Evolutionary conservation across 805 yeast genomes (phyloP).

Genomic region (Henningerozyma blattae): DNA sequence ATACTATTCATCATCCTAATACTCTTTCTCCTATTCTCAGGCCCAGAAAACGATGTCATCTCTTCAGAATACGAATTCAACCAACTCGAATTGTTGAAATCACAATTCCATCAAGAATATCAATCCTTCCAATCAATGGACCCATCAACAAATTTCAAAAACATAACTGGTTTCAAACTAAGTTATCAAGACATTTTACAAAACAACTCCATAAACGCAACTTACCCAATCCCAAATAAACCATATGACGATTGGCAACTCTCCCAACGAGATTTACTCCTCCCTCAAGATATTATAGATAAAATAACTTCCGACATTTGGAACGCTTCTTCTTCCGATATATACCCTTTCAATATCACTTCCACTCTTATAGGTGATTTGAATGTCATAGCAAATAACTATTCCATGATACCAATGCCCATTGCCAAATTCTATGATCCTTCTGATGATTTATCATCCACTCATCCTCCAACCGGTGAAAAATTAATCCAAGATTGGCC

Average conservation of each 20-base stretch:
- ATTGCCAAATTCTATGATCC: conserved; percentile 22
- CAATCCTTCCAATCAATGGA: conserved; percentile 29
- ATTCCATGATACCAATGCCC: conserved; percentile 22
- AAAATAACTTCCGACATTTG: conserved; percentile 39
- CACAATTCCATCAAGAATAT: conserved; percentile 25
- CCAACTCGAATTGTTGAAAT: conserved; percentile 28
- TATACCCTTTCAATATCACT: conserved; percentile 35
- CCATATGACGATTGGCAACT: conserved; percentile 35
- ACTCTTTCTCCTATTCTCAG: conserved; percentile 21
- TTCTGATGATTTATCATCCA: conserved; percentile 18
- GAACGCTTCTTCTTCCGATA: conserved; percentile 27
- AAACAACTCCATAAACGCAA: conserved; percentile 32
- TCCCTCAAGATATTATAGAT: conserved; percentile 46
- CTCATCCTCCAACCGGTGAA: conserved; percentile 13
- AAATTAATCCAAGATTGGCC: conserved; percentile 6
- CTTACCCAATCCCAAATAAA: conserved; percentile 45
- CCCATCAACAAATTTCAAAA: conserved; percentile 47
- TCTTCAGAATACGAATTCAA: conserved; percentile 27
- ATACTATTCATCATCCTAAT: conserved; percentile 19
- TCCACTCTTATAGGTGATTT: conserved; percentile 36
- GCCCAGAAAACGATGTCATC: conserved; percentile 24
- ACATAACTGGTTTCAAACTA: conserved; percentile 59
- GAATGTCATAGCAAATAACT: conserved; percentile 10
- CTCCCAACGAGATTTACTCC: conserved; percentile 39
- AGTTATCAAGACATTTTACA: conserved; percentile 48